A percentile compares a stretch with the other conserved stretches of the same genome.
These are phyloP conservation scores for Remersonia thermophila DNA, from an alignment of 2,329 filamentous ascomycete genomes.

Conservation along the genomic window DNA sequence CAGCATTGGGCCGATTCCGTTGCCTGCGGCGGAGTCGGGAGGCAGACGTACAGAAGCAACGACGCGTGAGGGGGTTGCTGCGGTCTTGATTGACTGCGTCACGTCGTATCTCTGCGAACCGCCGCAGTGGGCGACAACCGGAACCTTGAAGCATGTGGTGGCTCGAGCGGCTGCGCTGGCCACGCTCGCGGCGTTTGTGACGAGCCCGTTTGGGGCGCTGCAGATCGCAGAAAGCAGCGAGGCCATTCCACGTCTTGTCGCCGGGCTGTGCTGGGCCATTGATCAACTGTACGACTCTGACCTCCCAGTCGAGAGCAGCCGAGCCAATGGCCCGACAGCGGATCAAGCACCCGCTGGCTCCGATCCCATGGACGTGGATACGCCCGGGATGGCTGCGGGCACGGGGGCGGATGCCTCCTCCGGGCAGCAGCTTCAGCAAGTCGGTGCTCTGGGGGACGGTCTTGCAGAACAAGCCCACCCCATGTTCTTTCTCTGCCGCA, in stretches of 20 bases:
- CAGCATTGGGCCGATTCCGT: constrained; percentile 54
- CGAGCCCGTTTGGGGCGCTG: constrained; percentile 47
- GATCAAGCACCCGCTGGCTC: not conserved
- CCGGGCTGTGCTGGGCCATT: constrained; percentile 50
- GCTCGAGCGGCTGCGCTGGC: constrained; percentile 37
- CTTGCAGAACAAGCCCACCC: constrained; percentile 5
- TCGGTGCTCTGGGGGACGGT: too few relatives aligned
- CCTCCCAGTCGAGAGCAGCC: constrained; percentile 13
- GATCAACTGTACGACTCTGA: constrained; percentile 58
- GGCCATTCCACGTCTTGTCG: constrained; percentile 62
- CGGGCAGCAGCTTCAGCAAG: too few relatives aligned
- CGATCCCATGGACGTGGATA: constrained; percentile 1
- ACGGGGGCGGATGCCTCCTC: too few relatives aligned
- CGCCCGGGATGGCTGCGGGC: not conserved
- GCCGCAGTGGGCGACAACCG: constrained; percentile 28
- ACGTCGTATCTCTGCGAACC: constrained; percentile 49
- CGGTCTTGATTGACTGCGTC: constrained; percentile 46
- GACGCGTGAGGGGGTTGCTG: constrained; percentile 21
- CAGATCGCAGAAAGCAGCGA: constrained; percentile 57
- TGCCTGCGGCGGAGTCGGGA: constrained; percentile 23
- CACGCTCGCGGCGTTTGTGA: constrained; percentile 47
- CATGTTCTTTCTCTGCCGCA: constrained; percentile 26
- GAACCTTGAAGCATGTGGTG: constrained; percentile 24
- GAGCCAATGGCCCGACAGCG: not conserved
- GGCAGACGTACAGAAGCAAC: constrained; percentile 5